Conservation (phyloP, 345 rosid species). For the Camelina sativa region DNA sequence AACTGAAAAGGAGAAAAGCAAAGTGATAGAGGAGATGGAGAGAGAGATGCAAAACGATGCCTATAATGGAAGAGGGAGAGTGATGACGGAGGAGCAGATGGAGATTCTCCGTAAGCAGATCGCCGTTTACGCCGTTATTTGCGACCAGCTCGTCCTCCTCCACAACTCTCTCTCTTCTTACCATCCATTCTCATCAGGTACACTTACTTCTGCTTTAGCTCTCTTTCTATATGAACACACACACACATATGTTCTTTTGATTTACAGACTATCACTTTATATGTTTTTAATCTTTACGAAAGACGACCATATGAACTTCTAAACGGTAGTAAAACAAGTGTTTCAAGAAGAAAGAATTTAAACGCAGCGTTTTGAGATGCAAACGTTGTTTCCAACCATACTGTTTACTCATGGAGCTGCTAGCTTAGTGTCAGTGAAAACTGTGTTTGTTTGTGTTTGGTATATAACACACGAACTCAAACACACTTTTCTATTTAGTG, state of each 20-base stretch:
- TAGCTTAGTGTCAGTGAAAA: slow-evolving; percentile 1
- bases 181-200: slow-evolving; percentile 52
- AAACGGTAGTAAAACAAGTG: slow-evolving; percentile 7
- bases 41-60: slow-evolving; percentile 40
- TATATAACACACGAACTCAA: not conserved
- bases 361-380: slow-evolving; percentile 38
- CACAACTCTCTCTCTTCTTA: slow-evolving; percentile 54
- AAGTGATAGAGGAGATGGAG: slow-evolving; percentile 40
- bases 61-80: slow-evolving; percentile 44
- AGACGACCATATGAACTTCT: slow-evolving; percentile 1
- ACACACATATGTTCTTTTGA: not conserved
- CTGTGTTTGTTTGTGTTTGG: slow-evolving; percentile 28
- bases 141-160: slow-evolving; percentile 64
- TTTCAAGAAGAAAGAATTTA: not conserved
- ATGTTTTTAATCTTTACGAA: not conserved
- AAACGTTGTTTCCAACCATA: slow-evolving; percentile 11
- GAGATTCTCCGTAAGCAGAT: slow-evolving; percentile 74
- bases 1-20: slow-evolving; percentile 18
- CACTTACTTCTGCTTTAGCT: slow-evolving; percentile 5
- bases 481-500: slow-evolving; percentile 5
- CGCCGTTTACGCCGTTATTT: slow-evolving; percentile 57
- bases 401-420: slow-evolving; percentile 8
- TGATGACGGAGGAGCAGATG: slow-evolving; percentile 84
- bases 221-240: not conserved
- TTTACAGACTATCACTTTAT: slow-evolving; percentile 6